These are phyloP conservation scores for Lipomyces yarrowii DNA, from an alignment of 1,139 yeast species.

Conservation along the genomic window DNA sequence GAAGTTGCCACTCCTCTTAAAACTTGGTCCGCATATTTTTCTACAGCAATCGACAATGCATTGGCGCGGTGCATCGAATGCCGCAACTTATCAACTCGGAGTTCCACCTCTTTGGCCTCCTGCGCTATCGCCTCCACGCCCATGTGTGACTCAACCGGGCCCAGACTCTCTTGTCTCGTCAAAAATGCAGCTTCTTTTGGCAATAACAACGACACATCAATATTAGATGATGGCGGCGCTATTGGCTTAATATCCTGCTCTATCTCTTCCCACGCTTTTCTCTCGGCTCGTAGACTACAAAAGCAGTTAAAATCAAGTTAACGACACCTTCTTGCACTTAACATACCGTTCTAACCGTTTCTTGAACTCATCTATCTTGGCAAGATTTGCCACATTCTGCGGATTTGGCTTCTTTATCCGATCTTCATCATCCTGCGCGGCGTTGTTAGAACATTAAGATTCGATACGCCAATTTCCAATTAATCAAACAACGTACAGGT, in stretches of 20 bases:
- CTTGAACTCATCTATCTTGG: slow-evolving; percentile 52
- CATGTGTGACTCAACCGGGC: slow-evolving; percentile 3
- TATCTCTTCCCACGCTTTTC: slow-evolving; percentile 20
- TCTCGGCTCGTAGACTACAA: slow-evolving; percentile 24
- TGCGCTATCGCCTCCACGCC: slow-evolving; percentile 17
- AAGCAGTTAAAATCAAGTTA: neutral
- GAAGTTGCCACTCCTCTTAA: slow-evolving; percentile 25
- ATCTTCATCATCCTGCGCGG: slow-evolving; percentile 30
- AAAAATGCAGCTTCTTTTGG: slow-evolving; percentile 32
- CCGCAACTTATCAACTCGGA: slow-evolving; percentile 27
- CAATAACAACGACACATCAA: slow-evolving; percentile 25
- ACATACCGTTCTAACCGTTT: slow-evolving; percentile 23
- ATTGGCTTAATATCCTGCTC: slow-evolving; percentile 16
- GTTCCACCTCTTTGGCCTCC: slow-evolving; percentile 23
- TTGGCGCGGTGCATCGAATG: slow-evolving; percentile 27
- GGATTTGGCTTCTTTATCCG: slow-evolving; percentile 54
- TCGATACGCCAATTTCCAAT: slow-evolving; percentile 36
- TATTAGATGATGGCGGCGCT: slow-evolving; percentile 20
- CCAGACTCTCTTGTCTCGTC: slow-evolving; percentile 10
- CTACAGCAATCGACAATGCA: slow-evolving; percentile 22
- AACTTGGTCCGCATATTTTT: slow-evolving; percentile 23
- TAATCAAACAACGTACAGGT: slow-evolving; percentile 34
- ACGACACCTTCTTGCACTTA: no score
- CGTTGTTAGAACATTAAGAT: slow-evolving; percentile 36
- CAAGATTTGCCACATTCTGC: slow-evolving; percentile 55